Percentiles rank a stretch among this genome's conserved stretches.
These are phyloP conservation scores for Thalassiosira hispida DNA, from an alignment of 352 stramenopile genomes.

Conservation along the genomic window DNA sequence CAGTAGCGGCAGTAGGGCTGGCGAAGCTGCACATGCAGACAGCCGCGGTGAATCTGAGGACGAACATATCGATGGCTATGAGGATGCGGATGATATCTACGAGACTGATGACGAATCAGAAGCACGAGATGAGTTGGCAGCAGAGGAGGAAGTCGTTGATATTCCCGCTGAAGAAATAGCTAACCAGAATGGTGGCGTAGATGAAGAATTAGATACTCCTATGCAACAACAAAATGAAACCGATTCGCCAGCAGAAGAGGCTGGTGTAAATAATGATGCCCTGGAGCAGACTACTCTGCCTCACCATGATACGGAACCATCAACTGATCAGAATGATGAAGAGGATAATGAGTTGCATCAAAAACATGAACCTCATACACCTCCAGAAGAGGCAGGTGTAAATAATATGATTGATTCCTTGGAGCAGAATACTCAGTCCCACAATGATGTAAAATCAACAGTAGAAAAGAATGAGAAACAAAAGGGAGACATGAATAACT, in stretches of 20 bases:
- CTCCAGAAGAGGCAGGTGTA: background rate
- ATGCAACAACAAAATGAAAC: background rate
- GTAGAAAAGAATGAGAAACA: background rate
- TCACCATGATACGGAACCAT: background rate
- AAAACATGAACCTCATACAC: background rate
- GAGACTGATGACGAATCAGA: slow-evolving; percentile 6
- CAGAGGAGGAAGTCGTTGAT: background rate
- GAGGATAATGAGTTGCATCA: too few species aligned
- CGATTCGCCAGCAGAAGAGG: background rate
- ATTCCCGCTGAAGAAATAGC: background rate
- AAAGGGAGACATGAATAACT: slow-evolving; percentile 8
- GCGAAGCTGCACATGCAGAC: background rate
- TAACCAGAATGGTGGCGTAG: background rate
- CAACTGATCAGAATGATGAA: background rate
- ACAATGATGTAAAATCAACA: slow-evolving; percentile 2
- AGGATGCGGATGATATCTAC: slow-evolving; percentile 9
- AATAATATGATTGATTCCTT: background rate
- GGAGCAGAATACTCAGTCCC: background rate
- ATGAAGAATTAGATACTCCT: background rate
- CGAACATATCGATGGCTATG: background rate
- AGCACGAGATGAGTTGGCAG: background rate
- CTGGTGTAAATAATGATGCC: background rate
- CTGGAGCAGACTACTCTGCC: too few species aligned
- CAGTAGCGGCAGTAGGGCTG: background rate
- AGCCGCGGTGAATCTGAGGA: background rate